Base-by-base conservation (phyloP, 2,329 filamentous ascomycete species). In the Epichloe scottii region DNA sequence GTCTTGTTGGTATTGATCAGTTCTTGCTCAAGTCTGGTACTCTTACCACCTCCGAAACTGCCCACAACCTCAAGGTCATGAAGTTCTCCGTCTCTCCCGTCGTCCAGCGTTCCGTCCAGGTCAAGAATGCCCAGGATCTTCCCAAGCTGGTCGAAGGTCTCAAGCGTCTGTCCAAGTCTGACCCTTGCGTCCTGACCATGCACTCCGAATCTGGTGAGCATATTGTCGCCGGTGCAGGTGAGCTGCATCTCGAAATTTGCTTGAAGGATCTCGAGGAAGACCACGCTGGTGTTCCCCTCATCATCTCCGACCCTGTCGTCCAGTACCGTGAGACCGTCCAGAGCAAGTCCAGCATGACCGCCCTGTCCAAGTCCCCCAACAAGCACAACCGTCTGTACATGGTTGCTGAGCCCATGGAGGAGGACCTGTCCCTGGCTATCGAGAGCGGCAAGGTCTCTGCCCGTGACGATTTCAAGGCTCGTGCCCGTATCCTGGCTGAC, bases 331-430 rank as follows among this genome's bases (percentile, higher is more conserved):
- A 98, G 84, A 95, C 91, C 59, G 91, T 98, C 66, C 73, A 74
- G 62, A 79, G 59, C 66, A 83, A 82, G 69, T 97, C 93, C 51
- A 88, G 84, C 81, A 97, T 97, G 67, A 94, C 88, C 67, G 93
- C 93, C 62, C 81, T 98, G 66, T 97, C 93, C 74, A 98, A 98
- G 82, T 98, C 93, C 46, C 93, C 93, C 78, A 98, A 98, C 87
- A 98, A 98, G 89, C 93, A 98, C 87, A 98, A 98, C 83, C 91
- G 93, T 89, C 81, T 98, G 56, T 98, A 97, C 81, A 84, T 98
- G 76, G 82, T 81, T 72, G 93, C 93, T 59, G 77, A 89, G 75
- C 93, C 93, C 63, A 79, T 98, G 51, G 82, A 82, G 44, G 93
- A 98, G 81, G 93, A 97, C 63, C 85, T 98, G 55, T 79, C 87